Evolutionary conservation across 371 early-diverging fungal genomes (phyloP).

Genomic region (Apophysomyces variabilis): DNA sequence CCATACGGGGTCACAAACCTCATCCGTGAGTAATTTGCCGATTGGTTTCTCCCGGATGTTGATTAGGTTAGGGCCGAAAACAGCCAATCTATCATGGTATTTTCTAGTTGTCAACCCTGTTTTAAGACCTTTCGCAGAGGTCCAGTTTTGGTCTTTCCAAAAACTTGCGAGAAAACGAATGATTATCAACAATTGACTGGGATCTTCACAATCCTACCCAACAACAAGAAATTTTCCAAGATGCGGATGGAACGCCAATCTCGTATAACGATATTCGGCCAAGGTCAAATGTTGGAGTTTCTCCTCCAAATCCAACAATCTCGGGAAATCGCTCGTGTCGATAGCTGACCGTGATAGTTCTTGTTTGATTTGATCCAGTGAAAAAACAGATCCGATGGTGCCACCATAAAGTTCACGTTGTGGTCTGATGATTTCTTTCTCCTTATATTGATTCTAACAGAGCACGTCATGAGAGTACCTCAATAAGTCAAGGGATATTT

Average conservation of each 20-base stretch:
- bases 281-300: slow-evolving; percentile 47
- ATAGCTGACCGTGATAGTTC: slow-evolving; percentile 35
- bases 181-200: background rate
- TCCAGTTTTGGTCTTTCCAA: slow-evolving; percentile 83
- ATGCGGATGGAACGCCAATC: slow-evolving; percentile 83
- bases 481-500: background rate
- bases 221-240: slow-evolving; percentile 74
- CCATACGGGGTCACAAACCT: slow-evolving; percentile 44
- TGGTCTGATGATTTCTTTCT: slow-evolving; percentile 60
- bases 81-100: slow-evolving; percentile 61
- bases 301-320: slow-evolving; percentile 42
- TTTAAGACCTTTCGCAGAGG: slow-evolving; percentile 46
- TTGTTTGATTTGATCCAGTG: slow-evolving; percentile 44
- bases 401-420: slow-evolving; percentile 68
- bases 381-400: slow-evolving; percentile 72
- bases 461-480: background rate
- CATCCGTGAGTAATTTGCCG: slow-evolving; percentile 79
- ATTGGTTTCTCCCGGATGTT: slow-evolving; percentile 83
- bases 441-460: slow-evolving; percentile 75
- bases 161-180: slow-evolving; percentile 32
- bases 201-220: slow-evolving; percentile 33
- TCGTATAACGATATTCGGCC: slow-evolving; percentile 83
- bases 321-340: slow-evolving; percentile 20
- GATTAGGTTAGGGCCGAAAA: slow-evolving; percentile 89
- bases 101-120: slow-evolving; percentile 60